Percentiles rank a stretch among this genome's conserved stretches.
These are phyloP conservation scores for Fraxinus anomala DNA, from an alignment of 257 asterid species.

Conservation along the genomic window DNA sequence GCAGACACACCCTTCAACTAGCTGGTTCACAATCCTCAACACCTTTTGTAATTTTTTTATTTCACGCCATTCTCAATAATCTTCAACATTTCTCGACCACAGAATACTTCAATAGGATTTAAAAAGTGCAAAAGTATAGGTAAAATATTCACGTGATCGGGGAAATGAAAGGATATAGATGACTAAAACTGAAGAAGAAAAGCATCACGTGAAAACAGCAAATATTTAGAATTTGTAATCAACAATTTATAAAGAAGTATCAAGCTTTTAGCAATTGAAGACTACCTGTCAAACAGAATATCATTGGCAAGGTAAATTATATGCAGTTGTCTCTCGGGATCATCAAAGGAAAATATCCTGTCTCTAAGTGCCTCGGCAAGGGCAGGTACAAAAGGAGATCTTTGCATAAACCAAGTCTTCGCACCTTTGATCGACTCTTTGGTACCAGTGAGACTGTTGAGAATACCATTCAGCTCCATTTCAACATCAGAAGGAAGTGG, in stretches of 20 bases:
- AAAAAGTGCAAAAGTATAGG: conserved; percentile 16
- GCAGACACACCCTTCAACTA: background rate
- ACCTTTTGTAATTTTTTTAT: background rate
- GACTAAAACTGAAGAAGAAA: conserved; percentile 19
- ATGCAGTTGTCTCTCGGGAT: conserved; percentile 91
- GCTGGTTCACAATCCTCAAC: background rate
- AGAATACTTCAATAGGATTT: background rate
- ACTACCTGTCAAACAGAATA: conserved; percentile 89
- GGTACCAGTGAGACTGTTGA: conserved; percentile 84
- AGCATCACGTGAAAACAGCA: background rate
- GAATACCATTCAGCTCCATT: conserved; percentile 82
- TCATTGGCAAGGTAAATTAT: conserved; percentile 92
- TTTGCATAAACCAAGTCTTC: conserved; percentile 97
- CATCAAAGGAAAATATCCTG: conserved; percentile 74
- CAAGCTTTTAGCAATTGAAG: conserved; percentile 20
- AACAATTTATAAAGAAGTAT: background rate
- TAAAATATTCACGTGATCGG: background rate
- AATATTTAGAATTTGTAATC: background rate
- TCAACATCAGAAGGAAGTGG: conserved; percentile 93
- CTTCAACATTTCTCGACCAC: conserved; percentile 1
- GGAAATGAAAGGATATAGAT: background rate
- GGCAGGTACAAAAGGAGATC: conserved; percentile 74
- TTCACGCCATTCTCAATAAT: background rate
- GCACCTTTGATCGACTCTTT: conserved; percentile 98
- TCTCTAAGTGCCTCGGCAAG: conserved; percentile 93